These are phyloP conservation scores for Ploettnerulaceae sp. DNA, from an alignment of 2,329 filamentous ascomycete species.

Conservation along the genomic window DNA sequence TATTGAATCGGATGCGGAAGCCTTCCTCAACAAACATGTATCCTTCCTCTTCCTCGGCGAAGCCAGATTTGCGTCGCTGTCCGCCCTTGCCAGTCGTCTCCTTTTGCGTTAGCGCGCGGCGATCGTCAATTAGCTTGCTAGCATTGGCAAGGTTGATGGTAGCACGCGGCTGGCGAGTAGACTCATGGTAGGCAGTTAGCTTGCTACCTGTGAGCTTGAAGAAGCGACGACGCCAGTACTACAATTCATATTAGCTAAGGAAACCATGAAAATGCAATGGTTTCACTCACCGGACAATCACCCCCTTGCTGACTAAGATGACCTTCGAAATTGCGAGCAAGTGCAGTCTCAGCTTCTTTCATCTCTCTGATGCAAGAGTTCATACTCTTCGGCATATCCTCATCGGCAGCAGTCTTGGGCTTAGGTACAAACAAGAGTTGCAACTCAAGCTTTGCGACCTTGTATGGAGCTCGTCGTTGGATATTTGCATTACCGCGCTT, in stretches of 20 bases:
- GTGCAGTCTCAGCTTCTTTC: conserved; percentile 78
- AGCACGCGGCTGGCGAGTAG: conserved; percentile 88
- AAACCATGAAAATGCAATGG: background rate
- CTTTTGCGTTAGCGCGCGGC: conserved; percentile 74
- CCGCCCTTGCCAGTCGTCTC: conserved; percentile 73
- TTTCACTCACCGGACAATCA: conserved; percentile 80
- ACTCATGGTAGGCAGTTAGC: conserved; percentile 92
- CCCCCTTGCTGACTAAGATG: conserved; percentile 93
- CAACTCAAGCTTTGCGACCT: conserved; percentile 88
- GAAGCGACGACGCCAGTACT: conserved; percentile 98
- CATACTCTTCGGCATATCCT: conserved; percentile 99
- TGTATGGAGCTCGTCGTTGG: conserved; percentile 86
- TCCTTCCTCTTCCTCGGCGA: conserved; percentile 96
- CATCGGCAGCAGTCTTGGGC: conserved; percentile 78
- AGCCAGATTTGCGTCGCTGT: conserved; percentile 84
- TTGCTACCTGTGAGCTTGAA: conserved; percentile 91
- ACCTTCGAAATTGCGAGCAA: conserved; percentile 77
- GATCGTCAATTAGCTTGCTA: conserved; percentile 88
- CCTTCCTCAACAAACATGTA: conserved; percentile 99
- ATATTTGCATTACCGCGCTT: conserved; percentile 71
- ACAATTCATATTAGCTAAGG: conserved; percentile 8
- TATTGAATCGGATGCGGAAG: conserved; percentile 97
- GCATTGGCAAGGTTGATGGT: conserved; percentile 96
- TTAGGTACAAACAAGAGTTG: conserved; percentile 94
- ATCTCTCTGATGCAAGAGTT: conserved; percentile 92